Base-by-base conservation (phyloP, 2,329 filamentous ascomycete species). In the Fusarium staphyleae region DNA sequence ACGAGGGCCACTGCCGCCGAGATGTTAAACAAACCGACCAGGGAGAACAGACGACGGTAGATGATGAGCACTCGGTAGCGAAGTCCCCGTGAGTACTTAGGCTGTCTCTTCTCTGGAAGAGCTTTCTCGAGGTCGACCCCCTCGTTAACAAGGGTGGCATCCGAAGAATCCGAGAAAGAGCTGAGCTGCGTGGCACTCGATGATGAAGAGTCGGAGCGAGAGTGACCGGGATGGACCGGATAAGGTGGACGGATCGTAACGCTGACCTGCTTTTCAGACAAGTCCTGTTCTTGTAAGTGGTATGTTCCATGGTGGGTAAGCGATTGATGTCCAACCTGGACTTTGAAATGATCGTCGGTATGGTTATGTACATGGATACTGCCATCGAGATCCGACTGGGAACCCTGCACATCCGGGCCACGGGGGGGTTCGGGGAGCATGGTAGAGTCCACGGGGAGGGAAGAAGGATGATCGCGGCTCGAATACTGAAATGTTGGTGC, bases 331-430 rank as follows among this genome's bases (percentile, higher is more conserved):
- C 22, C 7, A 24, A 24, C 77, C 68, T 84, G 83, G 60, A 86
- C 77, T 66, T 86, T 86, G 51, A 86, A 80, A 62, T 86, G 83
- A 53, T 86, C 82, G 51, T 87, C 84, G 10, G 74, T 74, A 13
- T 83, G 77, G 1, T 84, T 83, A 11, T 83, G 74, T 8, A 80
- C 81, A n/a, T 83, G 75, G 13, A 87, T 71, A 15, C 75, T 75
- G 5, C 83, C 83, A 50, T 83, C 77, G 0, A 74, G 60, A 22
- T 74, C 74, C 82, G 82, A 85, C 14, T 75, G 72, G 18, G 63
- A 63, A 48, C 60, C 37, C 22, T 57, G 63, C 35, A 57, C 59
- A 11, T 37, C 34, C 37, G 49, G 42, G 33, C 46, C 52, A 32
- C 18, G 24, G 7, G 48, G 41, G 18, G 40, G 34, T 14, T 40